Evolutionary conservation across 2,329 filamentous ascomycete species (phyloP), one percentile per base, ranked within the genome.

Genomic region (Sclerotinia sclerotiorum): DNA sequence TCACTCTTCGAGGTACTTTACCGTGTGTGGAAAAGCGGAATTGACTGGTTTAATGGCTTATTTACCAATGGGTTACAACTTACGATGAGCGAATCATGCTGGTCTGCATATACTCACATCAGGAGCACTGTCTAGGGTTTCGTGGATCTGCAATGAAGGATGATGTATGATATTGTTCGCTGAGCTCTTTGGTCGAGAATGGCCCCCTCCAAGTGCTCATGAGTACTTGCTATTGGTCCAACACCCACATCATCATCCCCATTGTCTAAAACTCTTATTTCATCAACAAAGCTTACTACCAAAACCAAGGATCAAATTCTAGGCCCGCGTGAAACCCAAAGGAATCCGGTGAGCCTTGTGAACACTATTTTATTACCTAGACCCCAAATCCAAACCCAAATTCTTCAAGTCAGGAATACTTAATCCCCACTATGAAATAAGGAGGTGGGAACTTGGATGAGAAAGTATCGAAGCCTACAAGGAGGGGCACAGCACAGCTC

Each of bases 291-390:
- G 8, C 55, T 35, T 39, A 24, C 55, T 24, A 39, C n/a, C 3
- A 57, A 48, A 24, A n/a, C 21, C 29, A 64, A 64, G 61, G 61
- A 64, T 64, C 39, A 52, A 35, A 44, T 64, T 54, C 32, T 48
- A 29, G 44, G 61, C 46, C 46, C 29, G 48, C 61, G 61, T 64
- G 61, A 54, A 64, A 64, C 49, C 11, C 7, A 29, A 29, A 35
- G 32, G 49, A 35, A 64, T 32, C 48, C 48, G 35, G 58, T 49
- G 48, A 19, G 27, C 29, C n/a, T 35, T n/a, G 29, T 63, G 42
- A 39, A 52, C 61, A 35, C 48, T 57, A 42, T 35, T 57, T 42
- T 27, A 57, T 57, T 42, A 42, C 48, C 21, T 24, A 24, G 48
- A 24, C n/a, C n/a, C 32, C 32, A 57, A 57, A 57, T 27, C n/a